These are phyloP conservation scores for Cicer chorassanicum DNA, from an alignment of 306 rosid genomes.

Conservation along the genomic window DNA sequence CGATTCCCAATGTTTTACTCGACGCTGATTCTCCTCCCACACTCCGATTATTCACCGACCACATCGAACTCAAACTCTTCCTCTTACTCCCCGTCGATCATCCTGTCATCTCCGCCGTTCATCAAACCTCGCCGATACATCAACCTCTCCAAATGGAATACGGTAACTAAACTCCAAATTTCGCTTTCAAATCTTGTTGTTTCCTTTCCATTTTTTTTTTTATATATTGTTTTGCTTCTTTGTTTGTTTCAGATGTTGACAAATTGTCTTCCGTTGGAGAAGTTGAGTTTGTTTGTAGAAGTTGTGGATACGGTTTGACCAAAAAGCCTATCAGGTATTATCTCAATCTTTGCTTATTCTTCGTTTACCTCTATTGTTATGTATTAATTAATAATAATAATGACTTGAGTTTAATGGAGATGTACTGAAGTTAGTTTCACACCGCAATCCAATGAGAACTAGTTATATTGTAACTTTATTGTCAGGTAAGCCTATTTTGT, in stretches of 20 bases:
- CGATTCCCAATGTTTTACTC: conserved; percentile 70
- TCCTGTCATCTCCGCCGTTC: conserved; percentile 58
- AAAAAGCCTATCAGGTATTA: conserved; percentile 65
- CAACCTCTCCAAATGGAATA: conserved; percentile 58
- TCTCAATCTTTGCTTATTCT: not conserved
- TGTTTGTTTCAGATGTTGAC: conserved; percentile 60
- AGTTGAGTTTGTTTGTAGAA: conserved; percentile 75
- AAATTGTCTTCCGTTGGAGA: conserved; percentile 58
- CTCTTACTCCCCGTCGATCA: conserved; percentile 88
- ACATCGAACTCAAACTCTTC: conserved; percentile 75
- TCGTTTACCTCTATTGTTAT: not conserved
- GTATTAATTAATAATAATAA: no score
- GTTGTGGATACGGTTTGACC: conserved; percentile 68
- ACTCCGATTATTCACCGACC: conserved; percentile 63
- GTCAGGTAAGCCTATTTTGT: not conserved
- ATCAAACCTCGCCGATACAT: conserved; percentile 25
- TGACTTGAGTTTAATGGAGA: not conserved
- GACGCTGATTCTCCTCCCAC: conserved; percentile 65
- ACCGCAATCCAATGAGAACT: not conserved
- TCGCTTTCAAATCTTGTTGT: not conserved
- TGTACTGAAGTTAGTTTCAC: not conserved
- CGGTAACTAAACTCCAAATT: conserved; percentile 57
- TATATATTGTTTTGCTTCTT: not conserved
- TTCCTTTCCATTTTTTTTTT: not conserved
- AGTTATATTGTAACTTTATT: not conserved